Evolutionary conservation across 768 basidiomycete species (phyloP), one percentile per base, ranked within the genome.

Genomic region (Hemileccinum rubropunctum): DNA sequence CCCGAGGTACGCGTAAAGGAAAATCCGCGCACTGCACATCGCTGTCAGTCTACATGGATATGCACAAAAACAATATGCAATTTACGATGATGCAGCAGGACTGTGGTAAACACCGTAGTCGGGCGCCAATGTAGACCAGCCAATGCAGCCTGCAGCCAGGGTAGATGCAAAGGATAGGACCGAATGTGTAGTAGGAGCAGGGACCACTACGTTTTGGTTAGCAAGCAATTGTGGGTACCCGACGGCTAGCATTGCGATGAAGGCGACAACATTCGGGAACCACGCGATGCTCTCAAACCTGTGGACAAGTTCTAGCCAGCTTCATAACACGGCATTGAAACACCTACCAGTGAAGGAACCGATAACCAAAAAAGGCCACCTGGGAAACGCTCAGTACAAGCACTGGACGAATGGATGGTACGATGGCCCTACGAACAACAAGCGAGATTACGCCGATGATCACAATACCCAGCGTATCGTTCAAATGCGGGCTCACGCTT

Each of bases 231-330:
- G 76, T 44, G 86, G 83, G 1, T 83, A 89, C 0, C 87, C 82
- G n/a, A 88, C 68, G 1, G 83, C 87, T 1, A 87, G 63, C 30
- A 81, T 81, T 39, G 86, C 74, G 26, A 90, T 63, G 63, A 84
- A 90, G 7, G 82, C 76, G 41, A 92, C 64, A 14, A 87, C 61
- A 20, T 85, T 78, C 0, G 91, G 91, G n/a, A 92, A 69, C 89
- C 90, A 91, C 1, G 83, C 79, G 5, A 86, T 46, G 11, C 80
- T 76, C 62, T 90, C 90, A 56, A 87, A 92, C 84, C 87, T 73
- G 71, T 43, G 17, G 10, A 10, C 46, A 15, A 34, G 10, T 34
- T 34, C 15, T 34, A 15, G 34, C 15, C 34, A n/a, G 14, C 34
- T 34, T 34, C 14, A 10, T 15, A 32, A 32, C 10, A 32, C 34